These are phyloP conservation scores for Dryas drummondii DNA, from an alignment of 306 rosid species.

Conservation along the genomic window DNA sequence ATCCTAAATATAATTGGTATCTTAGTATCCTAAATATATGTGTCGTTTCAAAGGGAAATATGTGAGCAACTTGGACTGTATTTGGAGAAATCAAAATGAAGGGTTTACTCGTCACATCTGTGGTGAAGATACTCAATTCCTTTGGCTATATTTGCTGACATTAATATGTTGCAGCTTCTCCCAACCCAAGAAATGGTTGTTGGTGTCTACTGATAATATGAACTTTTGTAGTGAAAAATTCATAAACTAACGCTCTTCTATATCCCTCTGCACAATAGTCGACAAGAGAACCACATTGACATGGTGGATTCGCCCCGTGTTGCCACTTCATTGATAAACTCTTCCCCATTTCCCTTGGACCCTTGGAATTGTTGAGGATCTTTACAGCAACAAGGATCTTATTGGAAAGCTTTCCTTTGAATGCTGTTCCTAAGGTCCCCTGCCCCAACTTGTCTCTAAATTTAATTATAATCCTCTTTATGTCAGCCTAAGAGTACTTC, in stretches of 20 bases:
- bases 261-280: not conserved
- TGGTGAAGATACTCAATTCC: constrained; percentile 1
- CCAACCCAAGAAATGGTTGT: not conserved
- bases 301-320: not conserved
- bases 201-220: not conserved
- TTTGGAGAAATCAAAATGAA: not conserved
- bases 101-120: not conserved
- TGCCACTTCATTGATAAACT: not conserved
- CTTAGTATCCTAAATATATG: no score
- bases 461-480: not conserved
- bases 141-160: not conserved
- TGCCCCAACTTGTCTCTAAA: constrained; percentile 6
- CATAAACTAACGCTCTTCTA: not conserved
- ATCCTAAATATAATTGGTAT: no score
- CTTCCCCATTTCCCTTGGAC: not conserved
- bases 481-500: not conserved
- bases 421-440: not conserved
- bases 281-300: not conserved
- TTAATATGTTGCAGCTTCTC: not conserved
- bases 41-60: no score
- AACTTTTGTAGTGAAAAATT: not conserved
- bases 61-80: no score
- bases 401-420: not conserved
- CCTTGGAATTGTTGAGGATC: not conserved
- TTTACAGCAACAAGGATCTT: constrained; percentile 5